Base-by-base conservation (phyloP, 257 asterid genomes). In the Solanum paucissectum region DNA sequence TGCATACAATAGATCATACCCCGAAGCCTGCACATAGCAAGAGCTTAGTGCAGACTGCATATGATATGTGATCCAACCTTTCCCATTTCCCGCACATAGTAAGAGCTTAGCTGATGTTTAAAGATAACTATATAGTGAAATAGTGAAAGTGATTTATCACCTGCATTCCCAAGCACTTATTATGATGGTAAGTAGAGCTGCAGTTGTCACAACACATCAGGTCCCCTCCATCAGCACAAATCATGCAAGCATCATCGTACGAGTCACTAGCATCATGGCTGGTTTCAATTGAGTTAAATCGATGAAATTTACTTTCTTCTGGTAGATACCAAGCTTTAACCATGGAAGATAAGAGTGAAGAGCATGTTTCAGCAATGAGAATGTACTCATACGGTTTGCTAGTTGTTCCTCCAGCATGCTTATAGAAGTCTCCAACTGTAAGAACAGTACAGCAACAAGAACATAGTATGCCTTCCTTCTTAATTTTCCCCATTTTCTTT, bases 221-320 rank as follows among this genome's bases (percentile, higher is more conserved):
- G 86, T 91, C 49, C 25, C 97, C 95, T 21, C 94, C 95, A 89
- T 91, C 94, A 29, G 94, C 95, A 44, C 97, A 94, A 42, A 92
- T 87, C 86, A 92, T 88, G 85, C 95, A 94, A 27, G 91, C 94
- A 88, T 92, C 95, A 60, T 94, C 97, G 21, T 89, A 85, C 7
- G 82, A 29, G 52, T 91, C 94, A 12, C 73, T 29, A 2, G 71
- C 83, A 52, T 72, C 72, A 32, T 60, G 87, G 33, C 64, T 64
- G 1, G 87, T 52, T 66, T 90, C 83, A 21, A 94, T 85, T n/a
- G 23, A 3, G 36, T 90, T 93, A 14, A 76, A 87, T 77, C 38
- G 38, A 55, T 82, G 88, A 33, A 21, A n/a, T 11, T 60, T n/a
- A 5, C 75, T 81, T 87, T 92, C 95, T 4, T 89, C 83, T 0